These are phyloP conservation scores for Aurantiochytrium sp. DNA, from an alignment of 108 stramenopile genomes.

Conservation along the genomic window DNA sequence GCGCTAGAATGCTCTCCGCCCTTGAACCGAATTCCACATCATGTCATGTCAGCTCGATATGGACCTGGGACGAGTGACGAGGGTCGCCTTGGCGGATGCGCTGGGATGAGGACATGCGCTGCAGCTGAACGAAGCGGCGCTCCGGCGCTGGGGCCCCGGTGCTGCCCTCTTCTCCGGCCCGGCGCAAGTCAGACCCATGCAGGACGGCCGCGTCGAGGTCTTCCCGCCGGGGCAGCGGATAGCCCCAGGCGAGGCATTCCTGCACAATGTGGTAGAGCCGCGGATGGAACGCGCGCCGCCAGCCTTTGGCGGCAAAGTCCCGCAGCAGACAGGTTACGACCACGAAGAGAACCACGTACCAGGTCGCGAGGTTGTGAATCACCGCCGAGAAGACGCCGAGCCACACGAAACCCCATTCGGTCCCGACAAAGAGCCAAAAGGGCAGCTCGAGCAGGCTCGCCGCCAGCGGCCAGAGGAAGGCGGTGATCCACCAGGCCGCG, in stretches of 20 bases:
- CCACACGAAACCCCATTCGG: conserved; percentile 4
- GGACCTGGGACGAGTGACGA: not conserved
- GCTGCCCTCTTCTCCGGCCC: too few relatives aligned
- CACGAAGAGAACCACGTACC: not conserved
- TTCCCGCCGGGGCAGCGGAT: not conserved
- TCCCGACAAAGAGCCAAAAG: not conserved
- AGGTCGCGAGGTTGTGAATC: not conserved
- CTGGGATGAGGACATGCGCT: not conserved
- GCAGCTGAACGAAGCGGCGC: not conserved
- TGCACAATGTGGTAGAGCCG: conserved; percentile 1
- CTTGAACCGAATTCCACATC: too few relatives aligned
- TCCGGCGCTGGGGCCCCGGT: not conserved
- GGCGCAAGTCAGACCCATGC: too few relatives aligned
- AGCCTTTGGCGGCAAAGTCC: not conserved
- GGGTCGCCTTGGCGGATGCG: not conserved
- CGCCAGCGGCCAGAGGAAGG: not conserved
- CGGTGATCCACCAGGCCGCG: not conserved
- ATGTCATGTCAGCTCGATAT: not conserved
- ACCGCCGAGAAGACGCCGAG: not conserved
- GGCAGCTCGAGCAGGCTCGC: not conserved
- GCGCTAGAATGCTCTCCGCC: too few relatives aligned
- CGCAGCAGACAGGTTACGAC: not conserved
- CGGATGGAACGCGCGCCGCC: not conserved
- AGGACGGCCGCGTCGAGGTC: too few relatives aligned
- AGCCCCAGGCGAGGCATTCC: not conserved